Evolutionary conservation across 495 filamentous ascomycete species (phyloP).

Genomic region (Trichoderma orchidacearum): DNA sequence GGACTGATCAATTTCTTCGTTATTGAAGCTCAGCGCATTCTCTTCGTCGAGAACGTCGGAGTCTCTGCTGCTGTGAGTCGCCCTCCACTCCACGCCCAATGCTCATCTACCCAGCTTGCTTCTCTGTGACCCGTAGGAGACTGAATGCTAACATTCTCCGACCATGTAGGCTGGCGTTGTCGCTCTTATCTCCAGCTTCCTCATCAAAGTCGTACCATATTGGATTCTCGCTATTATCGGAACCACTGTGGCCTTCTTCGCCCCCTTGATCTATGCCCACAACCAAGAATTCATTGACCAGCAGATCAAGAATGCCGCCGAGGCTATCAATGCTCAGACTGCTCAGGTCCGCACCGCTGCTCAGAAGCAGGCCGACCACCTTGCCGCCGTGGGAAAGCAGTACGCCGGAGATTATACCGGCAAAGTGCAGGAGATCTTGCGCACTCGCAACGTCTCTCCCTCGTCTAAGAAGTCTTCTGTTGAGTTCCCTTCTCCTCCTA

Average conservation of each 20-base stretch:
- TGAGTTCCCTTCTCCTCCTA: background rate
- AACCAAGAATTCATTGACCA: slow-evolving; percentile 91
- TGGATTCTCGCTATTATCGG: slow-evolving; percentile 80
- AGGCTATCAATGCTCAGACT: slow-evolving; percentile 70
- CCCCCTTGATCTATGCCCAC: slow-evolving; percentile 78
- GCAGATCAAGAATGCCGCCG: slow-evolving; percentile 56
- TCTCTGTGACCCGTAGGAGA: too few species aligned
- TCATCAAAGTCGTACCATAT: slow-evolving; percentile 86
- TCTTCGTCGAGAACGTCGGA: slow-evolving; percentile 87
- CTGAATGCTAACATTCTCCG: background rate
- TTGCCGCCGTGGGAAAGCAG: slow-evolving; percentile 61
- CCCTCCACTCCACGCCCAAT: slow-evolving; percentile 4
- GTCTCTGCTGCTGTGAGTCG: slow-evolving; percentile 65
- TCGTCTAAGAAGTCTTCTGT: slow-evolving; percentile 10
- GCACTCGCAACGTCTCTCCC: slow-evolving; percentile 31
- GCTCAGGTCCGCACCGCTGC: slow-evolving; percentile 67
- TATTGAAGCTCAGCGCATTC: slow-evolving; percentile 86
- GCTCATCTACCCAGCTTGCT: slow-evolving; percentile 5
- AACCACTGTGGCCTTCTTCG: slow-evolving; percentile 65
- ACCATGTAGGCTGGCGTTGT: slow-evolving; percentile 56
- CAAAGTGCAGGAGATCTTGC: slow-evolving; percentile 65
- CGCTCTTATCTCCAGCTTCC: slow-evolving; percentile 78
- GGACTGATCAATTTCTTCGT: slow-evolving; percentile 95
- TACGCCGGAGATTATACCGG: slow-evolving; percentile 72
- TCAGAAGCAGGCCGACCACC: slow-evolving; percentile 65